Evolutionary conservation across 495 filamentous ascomycete genomes (phyloP).

Genomic region (Daldinia childiae): DNA sequence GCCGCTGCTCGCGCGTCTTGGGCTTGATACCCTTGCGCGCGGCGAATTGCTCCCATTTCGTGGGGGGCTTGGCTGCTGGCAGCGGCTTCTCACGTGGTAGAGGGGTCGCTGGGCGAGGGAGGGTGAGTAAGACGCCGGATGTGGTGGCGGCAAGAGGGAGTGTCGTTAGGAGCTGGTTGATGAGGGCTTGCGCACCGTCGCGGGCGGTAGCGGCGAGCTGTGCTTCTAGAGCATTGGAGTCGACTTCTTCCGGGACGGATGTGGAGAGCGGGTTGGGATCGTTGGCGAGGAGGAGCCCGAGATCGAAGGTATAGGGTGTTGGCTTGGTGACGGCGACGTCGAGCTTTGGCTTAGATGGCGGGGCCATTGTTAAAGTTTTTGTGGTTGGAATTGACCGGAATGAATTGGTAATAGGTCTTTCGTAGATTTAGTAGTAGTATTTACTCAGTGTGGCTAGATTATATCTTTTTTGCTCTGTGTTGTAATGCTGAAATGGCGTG

Average conservation of each 20-base stretch:
- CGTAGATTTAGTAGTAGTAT: neutral
- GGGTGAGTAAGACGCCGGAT: slow-evolving; percentile 75
- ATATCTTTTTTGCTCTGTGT: neutral
- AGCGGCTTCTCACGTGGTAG: slow-evolving; percentile 92
- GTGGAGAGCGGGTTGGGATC: slow-evolving; percentile 82
- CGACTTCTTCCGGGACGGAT: slow-evolving; percentile 38
- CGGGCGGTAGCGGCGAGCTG: slow-evolving; percentile 75
- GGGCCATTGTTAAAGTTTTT: slow-evolving; percentile 46
- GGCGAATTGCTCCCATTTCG: slow-evolving; percentile 95
- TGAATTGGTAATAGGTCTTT: neutral
- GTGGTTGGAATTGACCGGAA: slow-evolving; percentile 9
- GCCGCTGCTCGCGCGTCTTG: slow-evolving; percentile 70
- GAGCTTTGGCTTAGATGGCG: slow-evolving; percentile 51
- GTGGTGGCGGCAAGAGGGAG: slow-evolving; percentile 75
- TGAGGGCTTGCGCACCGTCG: slow-evolving; percentile 84
- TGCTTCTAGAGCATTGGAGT: slow-evolving; percentile 58
- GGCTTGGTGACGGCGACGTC: slow-evolving; percentile 78
- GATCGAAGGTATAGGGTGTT: slow-evolving; percentile 90
- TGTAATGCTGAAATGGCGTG: neutral
- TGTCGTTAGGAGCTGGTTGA: slow-evolving; percentile 86
- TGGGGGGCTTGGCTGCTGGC: slow-evolving; percentile 78
- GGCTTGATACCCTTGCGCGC: slow-evolving; percentile 93
- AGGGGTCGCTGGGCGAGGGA: slow-evolving; percentile 72
- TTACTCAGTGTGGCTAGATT: neutral
- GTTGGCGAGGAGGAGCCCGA: slow-evolving; percentile 81